Conservation (phyloP, 805 yeast species). For the Teunomyces tritomae region DNA sequence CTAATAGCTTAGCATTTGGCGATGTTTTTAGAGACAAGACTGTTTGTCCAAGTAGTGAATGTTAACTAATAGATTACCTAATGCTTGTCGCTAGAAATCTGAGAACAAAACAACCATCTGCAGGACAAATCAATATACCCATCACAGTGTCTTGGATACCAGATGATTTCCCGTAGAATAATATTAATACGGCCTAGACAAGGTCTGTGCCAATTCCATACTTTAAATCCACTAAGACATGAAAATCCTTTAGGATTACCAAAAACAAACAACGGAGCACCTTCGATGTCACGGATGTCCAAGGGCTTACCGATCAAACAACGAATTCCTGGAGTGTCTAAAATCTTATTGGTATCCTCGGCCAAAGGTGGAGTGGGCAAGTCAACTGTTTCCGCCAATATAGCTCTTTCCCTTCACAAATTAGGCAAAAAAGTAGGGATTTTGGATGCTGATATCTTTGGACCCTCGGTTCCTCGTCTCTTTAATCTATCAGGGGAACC, state of each 20-base stretch:
- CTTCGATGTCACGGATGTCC: conserved; percentile 40
- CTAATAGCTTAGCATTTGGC: too few species aligned
- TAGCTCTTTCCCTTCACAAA: conserved; percentile 59
- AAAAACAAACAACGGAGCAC: conserved; percentile 15
- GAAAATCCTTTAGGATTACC: conserved; percentile 46
- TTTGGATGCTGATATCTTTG: conserved; percentile 79
- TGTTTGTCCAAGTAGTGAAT: too few species aligned
- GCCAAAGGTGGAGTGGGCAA: conserved; percentile 85
- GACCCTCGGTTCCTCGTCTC: conserved; percentile 78
- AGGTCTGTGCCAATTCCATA: neutral
- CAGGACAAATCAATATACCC: neutral
- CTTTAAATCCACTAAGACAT: conserved; percentile 13
- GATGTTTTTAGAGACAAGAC: too few species aligned
- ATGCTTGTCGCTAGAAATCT: too few species aligned
- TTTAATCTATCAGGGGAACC: conserved; percentile 73
- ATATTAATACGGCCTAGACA: neutral
- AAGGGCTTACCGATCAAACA: conserved; percentile 56
- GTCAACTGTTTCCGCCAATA: conserved; percentile 68
- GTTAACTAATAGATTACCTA: too few species aligned
- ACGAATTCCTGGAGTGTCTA: conserved; percentile 57
- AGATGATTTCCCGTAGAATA: neutral
- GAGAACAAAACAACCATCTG: neutral
- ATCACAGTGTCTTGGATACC: too few species aligned
- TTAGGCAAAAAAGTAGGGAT: conserved; percentile 61
- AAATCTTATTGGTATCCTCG: conserved; percentile 64